Percentiles rank a stretch among this genome's conserved stretches.
Conservation (phyloP, 2,329 filamentous ascomycete species). For the Epichloe aotearoae region DNA sequence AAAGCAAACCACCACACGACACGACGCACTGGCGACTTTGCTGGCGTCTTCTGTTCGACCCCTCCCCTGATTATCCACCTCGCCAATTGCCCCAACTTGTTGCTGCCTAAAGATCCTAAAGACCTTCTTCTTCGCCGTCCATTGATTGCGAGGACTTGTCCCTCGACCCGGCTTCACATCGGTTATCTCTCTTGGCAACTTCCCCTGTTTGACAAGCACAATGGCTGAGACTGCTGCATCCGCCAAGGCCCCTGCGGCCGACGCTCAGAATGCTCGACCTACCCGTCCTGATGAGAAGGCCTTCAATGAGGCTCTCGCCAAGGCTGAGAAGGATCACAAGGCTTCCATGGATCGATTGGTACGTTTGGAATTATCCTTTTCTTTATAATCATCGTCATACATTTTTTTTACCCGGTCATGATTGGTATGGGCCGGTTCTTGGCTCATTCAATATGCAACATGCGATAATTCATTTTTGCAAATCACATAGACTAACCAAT, state of each 20-base stretch:
- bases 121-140: neutral
- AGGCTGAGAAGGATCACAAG: constrained; percentile 78
- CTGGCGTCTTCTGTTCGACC: neutral
- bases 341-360: constrained; percentile 51
- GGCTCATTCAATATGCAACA: neutral
- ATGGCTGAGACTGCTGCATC: constrained; percentile 33
- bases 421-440: neutral
- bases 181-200: constrained; percentile 6
- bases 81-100: neutral
- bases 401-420: neutral
- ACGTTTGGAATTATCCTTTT: constrained; percentile 10
- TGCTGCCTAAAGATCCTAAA: neutral
- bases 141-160: constrained; percentile 3
- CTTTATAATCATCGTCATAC: too few species aligned
- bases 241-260: constrained; percentile 28
- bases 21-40: neutral
- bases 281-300: constrained; percentile 76
- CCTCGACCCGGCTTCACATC: constrained; percentile 8
- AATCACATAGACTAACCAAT: constrained; percentile 6
- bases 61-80: neutral
- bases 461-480: neutral
- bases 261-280: constrained; percentile 44
- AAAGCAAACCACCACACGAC: neutral
- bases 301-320: constrained; percentile 66
- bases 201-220: constrained; percentile 17